These are phyloP conservation scores for Cryphonectria nitschkei DNA, from an alignment of 2,329 filamentous ascomycete genomes.

Conservation along the genomic window DNA sequence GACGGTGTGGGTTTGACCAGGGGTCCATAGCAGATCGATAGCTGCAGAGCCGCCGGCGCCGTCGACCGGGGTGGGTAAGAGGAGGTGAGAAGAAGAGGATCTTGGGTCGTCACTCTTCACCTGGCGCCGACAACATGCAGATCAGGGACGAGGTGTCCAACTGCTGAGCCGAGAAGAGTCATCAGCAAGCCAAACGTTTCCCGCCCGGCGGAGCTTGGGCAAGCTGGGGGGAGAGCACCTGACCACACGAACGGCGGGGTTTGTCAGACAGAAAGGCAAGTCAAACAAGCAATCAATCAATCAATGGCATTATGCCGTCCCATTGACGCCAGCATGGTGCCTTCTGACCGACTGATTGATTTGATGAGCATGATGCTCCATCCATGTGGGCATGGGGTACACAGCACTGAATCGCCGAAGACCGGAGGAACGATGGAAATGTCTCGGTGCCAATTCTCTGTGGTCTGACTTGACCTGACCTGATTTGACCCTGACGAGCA, in stretches of 20 bases:
- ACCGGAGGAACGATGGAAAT: neutral
- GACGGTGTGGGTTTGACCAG: neutral
- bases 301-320: neutral
- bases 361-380: neutral
- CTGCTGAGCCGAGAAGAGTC: neutral
- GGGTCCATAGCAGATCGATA: conserved; percentile 1
- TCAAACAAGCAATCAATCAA: neutral
- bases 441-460: neutral
- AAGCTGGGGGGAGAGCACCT: neutral
- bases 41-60: conserved; percentile 4
- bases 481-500: neutral
- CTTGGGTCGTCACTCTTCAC: neutral
- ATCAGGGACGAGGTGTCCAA: neutral
- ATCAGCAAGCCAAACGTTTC: neutral
- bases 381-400: neutral
- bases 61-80: neutral
- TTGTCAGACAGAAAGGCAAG: neutral
- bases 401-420: neutral
- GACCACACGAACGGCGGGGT: neutral
- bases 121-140: conserved; percentile 7
- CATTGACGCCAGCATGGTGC: neutral
- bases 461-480: neutral
- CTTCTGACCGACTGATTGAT: neutral
- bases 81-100: neutral
- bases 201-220: neutral